These are phyloP conservation scores for Thelonectria olida DNA, from an alignment of 2,329 filamentous ascomycete species.

Conservation along the genomic window DNA sequence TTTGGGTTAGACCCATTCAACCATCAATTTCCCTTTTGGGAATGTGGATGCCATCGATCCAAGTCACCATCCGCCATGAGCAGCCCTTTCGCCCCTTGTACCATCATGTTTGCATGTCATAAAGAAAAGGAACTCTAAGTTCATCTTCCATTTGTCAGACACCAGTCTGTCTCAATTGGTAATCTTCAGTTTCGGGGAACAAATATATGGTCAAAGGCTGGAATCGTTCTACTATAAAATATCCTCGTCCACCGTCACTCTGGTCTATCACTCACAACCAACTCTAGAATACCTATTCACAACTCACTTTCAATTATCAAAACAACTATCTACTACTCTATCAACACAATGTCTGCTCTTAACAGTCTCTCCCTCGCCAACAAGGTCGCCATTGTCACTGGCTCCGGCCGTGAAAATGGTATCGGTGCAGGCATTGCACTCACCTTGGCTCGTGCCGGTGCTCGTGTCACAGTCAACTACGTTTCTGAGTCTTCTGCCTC, in stretches of 20 bases:
- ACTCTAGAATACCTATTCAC: neutral
- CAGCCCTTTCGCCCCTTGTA: too few species aligned
- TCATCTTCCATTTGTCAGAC: neutral
- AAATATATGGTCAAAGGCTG: too few species aligned
- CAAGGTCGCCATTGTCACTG: constrained; percentile 53
- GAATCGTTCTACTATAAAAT: too few species aligned
- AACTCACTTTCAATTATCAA: neutral
- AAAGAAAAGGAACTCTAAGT: neutral
- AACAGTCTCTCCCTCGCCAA: constrained; percentile 43
- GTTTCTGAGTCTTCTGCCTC: constrained; percentile 44
- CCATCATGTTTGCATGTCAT: too few species aligned
- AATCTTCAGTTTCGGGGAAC: too few species aligned
- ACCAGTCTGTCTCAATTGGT: too few species aligned
- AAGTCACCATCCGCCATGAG: neutral
- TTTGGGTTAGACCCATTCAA: neutral
- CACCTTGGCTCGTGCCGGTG: constrained; percentile 49
- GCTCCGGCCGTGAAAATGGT: constrained; percentile 51
- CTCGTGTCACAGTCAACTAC: constrained; percentile 49
- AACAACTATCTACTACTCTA: neutral
- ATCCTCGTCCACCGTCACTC: too few species aligned
- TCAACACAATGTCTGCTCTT: neutral
- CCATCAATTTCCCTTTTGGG: neutral
- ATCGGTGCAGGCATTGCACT: constrained; percentile 52
- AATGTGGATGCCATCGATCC: neutral
- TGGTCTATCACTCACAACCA: neutral